A percentile compares a stretch with the other conserved stretches of the same genome.
phyloP scores from a whole-genome alignment of 164 flowering plant species.

The Amborella trichopoda region DNA sequence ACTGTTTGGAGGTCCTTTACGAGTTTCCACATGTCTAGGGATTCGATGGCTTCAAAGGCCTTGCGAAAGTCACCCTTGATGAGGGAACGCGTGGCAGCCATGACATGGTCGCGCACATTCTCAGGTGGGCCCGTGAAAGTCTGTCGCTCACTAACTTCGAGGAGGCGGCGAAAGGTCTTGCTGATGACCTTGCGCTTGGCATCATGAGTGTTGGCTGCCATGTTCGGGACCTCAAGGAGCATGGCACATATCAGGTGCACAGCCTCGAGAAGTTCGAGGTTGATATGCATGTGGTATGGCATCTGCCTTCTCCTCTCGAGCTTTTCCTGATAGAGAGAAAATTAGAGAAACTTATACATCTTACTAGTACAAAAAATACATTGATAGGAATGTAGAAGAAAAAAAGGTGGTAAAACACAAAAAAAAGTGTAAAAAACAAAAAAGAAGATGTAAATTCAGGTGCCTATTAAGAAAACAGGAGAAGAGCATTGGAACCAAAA shows the following conservation, averaged over 20 bases:
- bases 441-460: too few species aligned
- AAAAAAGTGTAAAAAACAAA: too few species aligned
- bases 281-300: constrained; percentile 99
- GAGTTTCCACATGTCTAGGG: constrained; percentile 84
- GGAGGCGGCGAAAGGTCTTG: constrained; percentile 69
- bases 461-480: too few species aligned
- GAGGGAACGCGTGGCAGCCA: constrained; percentile 88
- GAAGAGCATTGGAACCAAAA: too few species aligned
- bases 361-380: too few species aligned
- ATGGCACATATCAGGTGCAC: constrained; percentile 87
- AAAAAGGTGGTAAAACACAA: too few species aligned
- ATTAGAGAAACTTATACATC: too few species aligned
- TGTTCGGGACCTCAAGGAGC: constrained; percentile 97
- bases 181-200: constrained; percentile 78
- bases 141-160: constrained; percentile 80
- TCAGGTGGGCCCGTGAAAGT: constrained; percentile 91
- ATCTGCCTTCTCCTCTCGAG: constrained; percentile 84
- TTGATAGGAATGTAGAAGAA: too few species aligned
- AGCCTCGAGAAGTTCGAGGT: constrained; percentile 88
- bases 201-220: constrained; percentile 72
- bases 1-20: constrained; percentile 47
- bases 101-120: constrained; percentile 82
- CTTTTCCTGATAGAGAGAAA: constrained; percentile 74
- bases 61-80: constrained; percentile 62
- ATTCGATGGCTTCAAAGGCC: constrained; percentile 55